phyloP scores from a whole-genome alignment of 139 green algal species.

The Parachlorella kessleri region DNA sequence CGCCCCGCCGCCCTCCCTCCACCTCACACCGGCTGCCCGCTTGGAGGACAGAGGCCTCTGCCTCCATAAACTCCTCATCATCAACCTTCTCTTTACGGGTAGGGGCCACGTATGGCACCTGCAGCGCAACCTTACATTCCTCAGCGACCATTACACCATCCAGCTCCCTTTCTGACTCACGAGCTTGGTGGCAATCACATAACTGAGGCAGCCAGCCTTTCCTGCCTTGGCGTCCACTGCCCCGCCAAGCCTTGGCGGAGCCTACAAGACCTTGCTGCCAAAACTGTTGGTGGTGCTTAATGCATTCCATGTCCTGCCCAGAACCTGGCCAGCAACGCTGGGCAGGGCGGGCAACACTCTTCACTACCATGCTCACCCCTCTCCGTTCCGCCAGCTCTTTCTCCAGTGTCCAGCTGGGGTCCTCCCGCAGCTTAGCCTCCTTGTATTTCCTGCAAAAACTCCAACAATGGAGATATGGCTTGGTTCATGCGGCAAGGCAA shows the following conservation, averaged over 20 bases:
- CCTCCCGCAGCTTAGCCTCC: slow-evolving; percentile 70
- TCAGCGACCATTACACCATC: too few relatives aligned
- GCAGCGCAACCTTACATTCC: background rate
- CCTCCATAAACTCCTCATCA: slow-evolving; percentile 42
- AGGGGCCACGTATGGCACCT: slow-evolving; percentile 45
- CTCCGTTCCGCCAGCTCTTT: slow-evolving; percentile 77
- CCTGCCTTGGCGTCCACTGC: too few relatives aligned
- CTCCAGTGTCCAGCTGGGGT: slow-evolving; percentile 91
- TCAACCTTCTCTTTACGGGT: slow-evolving; percentile 31
- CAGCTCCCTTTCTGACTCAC: too few relatives aligned
- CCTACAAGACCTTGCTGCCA: too few relatives aligned
- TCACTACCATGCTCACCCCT: slow-evolving; percentile 30
- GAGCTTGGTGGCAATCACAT: too few relatives aligned
- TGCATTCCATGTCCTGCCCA: too few relatives aligned
- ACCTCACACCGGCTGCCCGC: slow-evolving; percentile 87
- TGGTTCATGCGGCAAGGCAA: too few relatives aligned
- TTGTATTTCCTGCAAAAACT: slow-evolving; percentile 74
- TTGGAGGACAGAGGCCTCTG: slow-evolving; percentile 49
- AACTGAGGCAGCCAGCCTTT: too few relatives aligned
- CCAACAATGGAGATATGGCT: too few relatives aligned
- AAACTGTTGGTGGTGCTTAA: too few relatives aligned
- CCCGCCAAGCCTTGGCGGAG: too few relatives aligned
- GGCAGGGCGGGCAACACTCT: background rate
- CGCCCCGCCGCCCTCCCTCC: slow-evolving; percentile 86
- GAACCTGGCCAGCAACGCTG: background rate